Evolutionary conservation across 2,329 filamentous ascomycete species (phyloP).

Genomic region (Monilinia polystroma): DNA sequence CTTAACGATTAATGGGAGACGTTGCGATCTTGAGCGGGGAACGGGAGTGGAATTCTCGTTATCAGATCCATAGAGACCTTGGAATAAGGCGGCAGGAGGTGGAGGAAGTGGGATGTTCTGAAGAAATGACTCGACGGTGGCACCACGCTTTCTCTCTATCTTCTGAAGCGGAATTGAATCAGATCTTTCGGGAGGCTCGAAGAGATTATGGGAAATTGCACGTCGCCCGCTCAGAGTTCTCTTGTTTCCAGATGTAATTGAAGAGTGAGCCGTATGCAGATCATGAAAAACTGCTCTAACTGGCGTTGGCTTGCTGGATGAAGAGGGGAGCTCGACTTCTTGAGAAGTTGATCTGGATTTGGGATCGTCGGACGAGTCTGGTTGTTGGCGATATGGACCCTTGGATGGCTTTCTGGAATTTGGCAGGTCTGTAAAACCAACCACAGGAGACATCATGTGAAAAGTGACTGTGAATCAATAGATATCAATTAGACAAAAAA

Average conservation of each 20-base stretch:
- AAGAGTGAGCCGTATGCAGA: constrained; percentile 35
- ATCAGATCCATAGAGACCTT: constrained; percentile 16
- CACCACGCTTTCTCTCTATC: constrained; percentile 18
- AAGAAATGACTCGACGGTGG: constrained; percentile 21
- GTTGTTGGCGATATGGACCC: constrained; percentile 7
- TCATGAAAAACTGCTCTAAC: constrained; percentile 36
- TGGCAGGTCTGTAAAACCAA: constrained; percentile 2
- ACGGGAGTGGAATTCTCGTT: constrained; percentile 10
- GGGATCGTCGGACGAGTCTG: neutral
- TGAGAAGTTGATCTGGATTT: constrained; percentile 22
- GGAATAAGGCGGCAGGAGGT: constrained; percentile 22
- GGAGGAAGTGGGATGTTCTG: constrained; percentile 26
- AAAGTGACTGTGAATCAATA: neutral
- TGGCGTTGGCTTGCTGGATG: constrained; percentile 27
- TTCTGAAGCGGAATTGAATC: constrained; percentile 32
- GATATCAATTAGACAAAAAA: neutral
- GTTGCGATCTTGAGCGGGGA: constrained; percentile 18
- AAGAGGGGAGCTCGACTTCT: constrained; percentile 2
- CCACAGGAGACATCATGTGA: constrained; percentile 9
- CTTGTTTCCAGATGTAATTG: constrained; percentile 36
- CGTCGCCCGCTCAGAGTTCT: constrained; percentile 25
- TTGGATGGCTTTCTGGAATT: constrained; percentile 6
- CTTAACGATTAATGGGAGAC: constrained; percentile 2
- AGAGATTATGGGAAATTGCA: constrained; percentile 19
- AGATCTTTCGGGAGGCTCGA: constrained; percentile 23